Evolutionary conservation across 1,284 basidiomycete species (phyloP), one percentile per base, ranked within the genome.

Genomic region (Trametes pubescens): DNA sequence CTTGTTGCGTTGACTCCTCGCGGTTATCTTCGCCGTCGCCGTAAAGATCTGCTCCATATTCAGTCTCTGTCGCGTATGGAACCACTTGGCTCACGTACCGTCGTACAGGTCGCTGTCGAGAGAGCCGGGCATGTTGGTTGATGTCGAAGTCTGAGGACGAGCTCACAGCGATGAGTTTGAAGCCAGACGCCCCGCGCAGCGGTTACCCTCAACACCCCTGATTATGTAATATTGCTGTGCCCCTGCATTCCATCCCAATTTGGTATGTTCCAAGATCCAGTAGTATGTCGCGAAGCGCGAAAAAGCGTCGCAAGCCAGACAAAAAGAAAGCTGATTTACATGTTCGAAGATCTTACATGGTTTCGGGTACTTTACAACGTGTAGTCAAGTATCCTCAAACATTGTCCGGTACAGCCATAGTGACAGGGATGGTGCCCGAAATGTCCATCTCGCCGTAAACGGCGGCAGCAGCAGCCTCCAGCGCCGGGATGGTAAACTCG

Each of bases 401-500:
- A 5, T 24, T 24, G 24, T 14, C 47, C 47, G 47, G 10, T 11
- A 26, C 22, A 18, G n/a, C 43, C 44, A 51, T 57, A 49, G 55
- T 65, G n/a, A 85, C 83, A 26, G 84, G 83, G 0, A 82, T 70
- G 2, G 35, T 71, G 18, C 84, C 84, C 1, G 46, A 68, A 1
- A 76, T 74, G 0, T 58, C 32, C 16, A 57, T 52, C 61, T 81
- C 80, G 10, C 82, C 82, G 59, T 86, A 82, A 13, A 87, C 73
- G 9, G 83, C 80, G 0, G 65, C 72, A 11, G 74, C 79, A 1
- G 80, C 82, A 0, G 79, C 80, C 47, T 79, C 79, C 65, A 90
- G 72, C 10, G 82, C 88, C 0, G 78, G 73, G 1, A 74, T 69
- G 0, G 87, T 89, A 66, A 84, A 86, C 73, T 90, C 88, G 71